A percentile compares a stretch with the other conserved stretches of the same genome.
phyloP scores from a whole-genome alignment of 495 filamentous ascomycete species.

The Lichenothelia convexa region DNA sequence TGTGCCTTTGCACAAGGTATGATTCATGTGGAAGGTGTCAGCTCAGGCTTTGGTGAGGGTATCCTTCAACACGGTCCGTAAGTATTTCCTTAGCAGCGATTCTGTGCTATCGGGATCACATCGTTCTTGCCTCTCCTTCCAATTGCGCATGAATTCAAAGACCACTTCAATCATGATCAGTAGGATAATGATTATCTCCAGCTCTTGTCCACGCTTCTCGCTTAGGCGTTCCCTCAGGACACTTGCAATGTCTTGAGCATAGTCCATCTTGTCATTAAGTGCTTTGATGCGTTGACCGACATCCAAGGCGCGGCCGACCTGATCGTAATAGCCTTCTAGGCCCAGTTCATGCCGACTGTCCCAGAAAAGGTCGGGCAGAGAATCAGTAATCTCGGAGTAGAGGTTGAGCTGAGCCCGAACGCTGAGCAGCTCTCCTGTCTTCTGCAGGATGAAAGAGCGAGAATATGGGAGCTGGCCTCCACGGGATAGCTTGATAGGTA shows the following conservation, averaged over 20 bases:
- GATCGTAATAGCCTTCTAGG: conserved; percentile 83
- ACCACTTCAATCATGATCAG: conserved; percentile 82
- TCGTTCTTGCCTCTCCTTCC: conserved; percentile 34
- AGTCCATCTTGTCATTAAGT: conserved; percentile 93
- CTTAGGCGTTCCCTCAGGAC: conserved; percentile 77
- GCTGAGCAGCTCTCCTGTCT: conserved; percentile 82
- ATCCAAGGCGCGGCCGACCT: conserved; percentile 77
- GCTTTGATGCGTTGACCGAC: conserved; percentile 83
- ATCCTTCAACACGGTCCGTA: conserved; percentile 4
- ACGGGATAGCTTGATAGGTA: conserved; percentile 50
- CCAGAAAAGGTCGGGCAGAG: conserved; percentile 92
- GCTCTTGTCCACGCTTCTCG: conserved; percentile 64
- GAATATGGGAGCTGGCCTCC: conserved; percentile 51
- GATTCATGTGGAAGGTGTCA: too few relatives aligned
- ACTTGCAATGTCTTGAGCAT: conserved; percentile 85
- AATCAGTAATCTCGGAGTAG: conserved; percentile 91
- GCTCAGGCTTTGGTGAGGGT: too few relatives aligned
- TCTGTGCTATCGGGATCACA: conserved; percentile 13
- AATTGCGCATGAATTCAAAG: conserved; percentile 45
- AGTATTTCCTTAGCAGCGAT: conserved; percentile 6
- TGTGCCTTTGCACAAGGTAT: too few relatives aligned
- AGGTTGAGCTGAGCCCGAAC: conserved; percentile 88
- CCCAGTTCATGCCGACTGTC: conserved; percentile 69
- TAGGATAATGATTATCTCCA: conserved; percentile 97
- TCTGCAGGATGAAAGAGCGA: conserved; percentile 65